Evolutionary conservation across 116 monocot genomes (phyloP).

Genomic region (Cymodocea nodosa): DNA sequence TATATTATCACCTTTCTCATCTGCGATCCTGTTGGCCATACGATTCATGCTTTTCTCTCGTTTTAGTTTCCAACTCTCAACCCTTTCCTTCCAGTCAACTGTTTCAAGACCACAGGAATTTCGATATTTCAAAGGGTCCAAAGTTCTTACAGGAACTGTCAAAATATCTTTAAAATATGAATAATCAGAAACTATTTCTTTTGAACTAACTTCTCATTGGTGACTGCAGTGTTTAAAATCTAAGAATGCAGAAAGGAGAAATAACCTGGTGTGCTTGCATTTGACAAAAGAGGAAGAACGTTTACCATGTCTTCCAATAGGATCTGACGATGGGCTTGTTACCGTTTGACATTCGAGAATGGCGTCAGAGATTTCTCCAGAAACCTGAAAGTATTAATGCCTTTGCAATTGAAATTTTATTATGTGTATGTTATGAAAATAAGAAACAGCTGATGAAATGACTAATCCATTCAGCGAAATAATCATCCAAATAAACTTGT

Average conservation of each 20-base stretch:
- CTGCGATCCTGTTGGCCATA: conserved; percentile 50
- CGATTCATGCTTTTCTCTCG: conserved; percentile 72
- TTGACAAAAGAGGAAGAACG: conserved; percentile 32
- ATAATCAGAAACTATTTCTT: not conserved
- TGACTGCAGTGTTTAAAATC: not conserved
- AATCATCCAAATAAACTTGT: too few relatives aligned
- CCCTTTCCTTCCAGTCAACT: conserved; percentile 97
- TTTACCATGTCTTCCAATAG: conserved; percentile 20
- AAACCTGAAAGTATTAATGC: conserved; percentile 28
- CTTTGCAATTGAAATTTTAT: not conserved
- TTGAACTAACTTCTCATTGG: not conserved
- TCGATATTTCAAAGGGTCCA: conserved; percentile 90
- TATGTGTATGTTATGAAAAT: too few relatives aligned
- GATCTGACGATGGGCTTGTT: conserved; percentile 38
- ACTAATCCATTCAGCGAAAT: too few relatives aligned
- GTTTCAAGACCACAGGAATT: conserved; percentile 79
- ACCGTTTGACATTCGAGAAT: conserved; percentile 67
- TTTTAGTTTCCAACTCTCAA: conserved; percentile 85
- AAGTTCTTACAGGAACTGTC: conserved; percentile 81
- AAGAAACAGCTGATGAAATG: too few relatives aligned
- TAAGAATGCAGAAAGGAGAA: too few relatives aligned
- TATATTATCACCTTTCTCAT: conserved; percentile 67
- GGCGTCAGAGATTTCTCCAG: conserved; percentile 78
- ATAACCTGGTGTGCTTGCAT: conserved; percentile 1
- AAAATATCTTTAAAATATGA: too few relatives aligned